These are phyloP conservation scores for Tylopilus vinaceipallidus DNA, from an alignment of 768 basidiomycete species.

Conservation along the genomic window DNA sequence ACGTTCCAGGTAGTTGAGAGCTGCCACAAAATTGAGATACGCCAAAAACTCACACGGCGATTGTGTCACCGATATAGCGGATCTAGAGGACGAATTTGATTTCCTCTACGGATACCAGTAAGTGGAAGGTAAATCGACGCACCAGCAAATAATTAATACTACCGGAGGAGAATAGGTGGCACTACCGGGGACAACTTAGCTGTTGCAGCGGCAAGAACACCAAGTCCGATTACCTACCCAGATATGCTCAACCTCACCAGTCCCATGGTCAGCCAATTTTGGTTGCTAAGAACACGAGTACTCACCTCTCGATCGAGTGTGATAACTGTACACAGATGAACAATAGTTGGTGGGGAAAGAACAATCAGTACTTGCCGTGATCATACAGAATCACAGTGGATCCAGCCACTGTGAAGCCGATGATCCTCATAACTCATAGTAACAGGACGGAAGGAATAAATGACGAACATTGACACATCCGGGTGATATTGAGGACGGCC, in stretches of 20 bases:
- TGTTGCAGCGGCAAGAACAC: no score
- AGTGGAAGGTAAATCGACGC: background rate
- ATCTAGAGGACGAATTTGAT: slow-evolving; percentile 6
- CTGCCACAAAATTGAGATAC: background rate
- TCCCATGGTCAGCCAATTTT: background rate
- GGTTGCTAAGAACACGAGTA: background rate
- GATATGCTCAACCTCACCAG: slow-evolving; percentile 12
- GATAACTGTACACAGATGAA: slow-evolving; percentile 4
- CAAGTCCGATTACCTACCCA: slow-evolving; percentile 13
- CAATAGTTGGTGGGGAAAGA: background rate
- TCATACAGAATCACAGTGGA: slow-evolving; percentile 15
- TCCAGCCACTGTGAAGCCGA: slow-evolving; percentile 7
- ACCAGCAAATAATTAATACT: slow-evolving; percentile 5
- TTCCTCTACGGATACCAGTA: no score
- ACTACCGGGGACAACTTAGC: no score
- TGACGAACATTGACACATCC: no score
- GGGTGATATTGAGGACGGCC: no score
- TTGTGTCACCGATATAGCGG: slow-evolving; percentile 18
- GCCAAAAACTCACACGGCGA: slow-evolving; percentile 12
- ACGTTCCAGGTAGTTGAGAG: background rate
- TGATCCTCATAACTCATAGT: background rate
- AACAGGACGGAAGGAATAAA: no score
- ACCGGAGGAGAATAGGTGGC: no score
- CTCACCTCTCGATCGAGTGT: slow-evolving; percentile 15
- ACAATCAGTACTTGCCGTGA: slow-evolving; percentile 9